These are phyloP conservation scores for Annulohypoxylon maeteangense DNA, from an alignment of 495 filamentous ascomycete species.

Conservation along the genomic window DNA sequence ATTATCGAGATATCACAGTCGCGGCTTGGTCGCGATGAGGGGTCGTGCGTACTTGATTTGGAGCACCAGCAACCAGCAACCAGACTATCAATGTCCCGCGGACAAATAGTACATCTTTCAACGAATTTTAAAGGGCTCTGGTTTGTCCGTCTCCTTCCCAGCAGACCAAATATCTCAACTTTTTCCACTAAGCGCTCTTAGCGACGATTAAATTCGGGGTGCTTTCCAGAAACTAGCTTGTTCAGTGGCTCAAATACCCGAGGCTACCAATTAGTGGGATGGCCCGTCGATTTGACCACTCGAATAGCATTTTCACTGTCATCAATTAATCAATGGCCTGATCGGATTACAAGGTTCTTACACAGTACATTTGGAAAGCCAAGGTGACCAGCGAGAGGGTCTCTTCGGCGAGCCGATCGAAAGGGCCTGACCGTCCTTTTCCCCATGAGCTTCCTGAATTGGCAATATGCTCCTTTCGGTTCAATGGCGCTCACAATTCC, in stretches of 20 bases:
- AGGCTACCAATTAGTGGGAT: conserved; percentile 44
- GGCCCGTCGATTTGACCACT: conserved; percentile 37
- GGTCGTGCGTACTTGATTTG: conserved; percentile 27
- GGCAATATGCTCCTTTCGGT: conserved; percentile 43
- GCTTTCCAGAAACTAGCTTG: conserved; percentile 29
- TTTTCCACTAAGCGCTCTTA: conserved; percentile 38
- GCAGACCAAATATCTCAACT: conserved; percentile 30
- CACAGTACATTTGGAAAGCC: conserved; percentile 35
- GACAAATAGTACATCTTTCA: conserved; percentile 24
- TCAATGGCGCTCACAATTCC: conserved; percentile 42
- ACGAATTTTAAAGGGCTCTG: conserved; percentile 7
- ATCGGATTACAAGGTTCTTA: conserved; percentile 41
- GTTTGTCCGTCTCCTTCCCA: conserved; percentile 16
- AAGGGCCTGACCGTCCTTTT: conserved; percentile 34
- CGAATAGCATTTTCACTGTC: conserved; percentile 26
- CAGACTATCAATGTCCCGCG: conserved; percentile 16
- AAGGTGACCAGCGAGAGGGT: conserved; percentile 28
- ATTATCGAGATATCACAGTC: conserved; percentile 5
- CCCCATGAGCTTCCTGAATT: conserved; percentile 39
- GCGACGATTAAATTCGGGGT: conserved; percentile 42
- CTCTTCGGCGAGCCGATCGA: conserved; percentile 40
- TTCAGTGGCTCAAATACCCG: conserved; percentile 42
- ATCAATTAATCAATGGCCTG: conserved; percentile 44
- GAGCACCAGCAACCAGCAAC: too few relatives aligned
- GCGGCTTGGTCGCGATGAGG: neutral